These are phyloP conservation scores for Grosmannia clavigera DNA, from an alignment of 2,329 filamentous ascomycete species.

Conservation along the genomic window DNA sequence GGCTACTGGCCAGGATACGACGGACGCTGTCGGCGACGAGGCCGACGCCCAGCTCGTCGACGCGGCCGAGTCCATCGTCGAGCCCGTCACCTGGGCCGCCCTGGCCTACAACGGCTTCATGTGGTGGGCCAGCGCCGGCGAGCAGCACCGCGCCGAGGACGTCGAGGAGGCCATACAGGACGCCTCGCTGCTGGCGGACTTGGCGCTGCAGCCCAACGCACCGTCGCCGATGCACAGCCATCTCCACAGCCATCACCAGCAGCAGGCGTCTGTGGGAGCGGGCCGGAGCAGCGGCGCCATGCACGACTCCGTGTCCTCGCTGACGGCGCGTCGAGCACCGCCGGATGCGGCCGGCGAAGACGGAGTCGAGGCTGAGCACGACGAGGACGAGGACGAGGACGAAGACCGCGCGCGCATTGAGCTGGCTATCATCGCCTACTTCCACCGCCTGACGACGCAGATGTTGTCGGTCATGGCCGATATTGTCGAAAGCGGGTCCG, in stretches of 20 bases:
- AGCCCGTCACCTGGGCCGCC: conserved; percentile 56
- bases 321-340: conserved; percentile 16
- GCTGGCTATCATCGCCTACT: conserved; percentile 67
- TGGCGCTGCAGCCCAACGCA: conserved; percentile 22
- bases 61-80: conserved; percentile 42
- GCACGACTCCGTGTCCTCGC: conserved; percentile 31
- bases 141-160: conserved; percentile 50
- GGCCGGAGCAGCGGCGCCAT: conserved; percentile 18
- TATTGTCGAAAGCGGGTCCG: conserved; percentile 39
- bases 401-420: conserved; percentile 43
- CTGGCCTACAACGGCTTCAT: conserved; percentile 74
- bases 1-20: background rate
- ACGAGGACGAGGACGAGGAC: conserved; percentile 13
- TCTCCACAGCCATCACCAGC: background rate
- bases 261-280: background rate
- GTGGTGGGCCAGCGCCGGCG: conserved; percentile 81
- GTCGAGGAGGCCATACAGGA: conserved; percentile 46
- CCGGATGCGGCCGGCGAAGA: background rate
- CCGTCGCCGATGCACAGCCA: background rate
- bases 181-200: conserved; percentile 40
- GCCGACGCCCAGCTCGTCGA: conserved; percentile 29
- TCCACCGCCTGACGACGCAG: conserved; percentile 60
- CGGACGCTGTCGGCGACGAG: background rate
- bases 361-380: conserved; percentile 11
- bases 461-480: conserved; percentile 51